These are phyloP conservation scores for Asterionellopsis glacialis DNA, from an alignment of 108 stramenopile genomes.

Conservation along the genomic window DNA sequence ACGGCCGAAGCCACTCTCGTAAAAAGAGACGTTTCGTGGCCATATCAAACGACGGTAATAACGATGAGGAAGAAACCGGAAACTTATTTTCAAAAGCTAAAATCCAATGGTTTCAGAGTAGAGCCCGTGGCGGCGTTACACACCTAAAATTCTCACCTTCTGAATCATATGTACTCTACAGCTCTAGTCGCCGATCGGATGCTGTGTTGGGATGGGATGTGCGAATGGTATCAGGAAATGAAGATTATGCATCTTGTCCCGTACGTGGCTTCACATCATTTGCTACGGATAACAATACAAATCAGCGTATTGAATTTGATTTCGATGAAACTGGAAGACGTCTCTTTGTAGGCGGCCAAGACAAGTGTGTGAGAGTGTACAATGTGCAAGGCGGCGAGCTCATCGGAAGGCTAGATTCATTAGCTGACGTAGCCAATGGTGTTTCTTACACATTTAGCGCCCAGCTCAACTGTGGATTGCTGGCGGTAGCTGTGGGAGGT, in stretches of 20 bases:
- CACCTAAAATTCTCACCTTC: slow-evolving; percentile 52
- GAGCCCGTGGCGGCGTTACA: slow-evolving; percentile 68
- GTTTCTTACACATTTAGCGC: slow-evolving; percentile 32
- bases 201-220: slow-evolving; percentile 78
- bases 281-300: slow-evolving; percentile 62
- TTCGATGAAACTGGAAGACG: slow-evolving; percentile 27
- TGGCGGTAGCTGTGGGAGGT: slow-evolving; percentile 61
- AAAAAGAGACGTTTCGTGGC: slow-evolving; percentile 38
- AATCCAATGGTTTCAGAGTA: slow-evolving; percentile 67
- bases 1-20: slow-evolving; percentile 26
- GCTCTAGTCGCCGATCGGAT: slow-evolving; percentile 65
- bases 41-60: slow-evolving; percentile 6
- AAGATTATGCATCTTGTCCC: slow-evolving; percentile 18
- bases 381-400: slow-evolving; percentile 19
- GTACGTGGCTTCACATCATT: slow-evolving; percentile 58
- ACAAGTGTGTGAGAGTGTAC: slow-evolving; percentile 52
- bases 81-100: slow-evolving; percentile 53
- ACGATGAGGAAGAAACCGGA: slow-evolving; percentile 15
- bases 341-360: slow-evolving; percentile 53
- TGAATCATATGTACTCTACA: slow-evolving; percentile 49
- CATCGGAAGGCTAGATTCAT: slow-evolving; percentile 18
- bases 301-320: slow-evolving; percentile 75
- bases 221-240: slow-evolving; percentile 48
- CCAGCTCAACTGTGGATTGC: slow-evolving; percentile 17
- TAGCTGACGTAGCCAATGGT: slow-evolving; percentile 65